phyloP scores from a whole-genome alignment of 1,139 yeast genomes.

The Yamadazyma kanchanaburiensis region DNA sequence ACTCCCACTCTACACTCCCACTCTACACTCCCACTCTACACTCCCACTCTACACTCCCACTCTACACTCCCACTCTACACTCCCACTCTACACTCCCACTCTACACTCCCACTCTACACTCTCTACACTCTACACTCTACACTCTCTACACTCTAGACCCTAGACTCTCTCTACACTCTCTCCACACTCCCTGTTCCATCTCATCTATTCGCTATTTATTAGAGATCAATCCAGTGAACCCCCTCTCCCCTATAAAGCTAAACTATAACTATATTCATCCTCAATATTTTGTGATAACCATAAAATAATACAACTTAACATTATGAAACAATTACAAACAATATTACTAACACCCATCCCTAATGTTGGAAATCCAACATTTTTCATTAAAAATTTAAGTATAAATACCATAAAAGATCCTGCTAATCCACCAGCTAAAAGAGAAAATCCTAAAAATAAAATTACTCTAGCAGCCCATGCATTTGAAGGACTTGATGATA shows the following conservation, averaged over 20 bases:
- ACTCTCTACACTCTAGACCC: too few relatives aligned
- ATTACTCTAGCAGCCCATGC: conserved; percentile 95
- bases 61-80: too few relatives aligned
- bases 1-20: too few relatives aligned
- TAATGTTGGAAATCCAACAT: conserved; percentile 78
- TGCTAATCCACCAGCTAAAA: conserved; percentile 91
- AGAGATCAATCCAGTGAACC: neutral
- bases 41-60: too few relatives aligned
- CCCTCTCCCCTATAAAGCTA: conserved; percentile 61
- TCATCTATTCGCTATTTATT: neutral
- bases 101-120: too few relatives aligned
- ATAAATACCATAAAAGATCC: conserved; percentile 88
- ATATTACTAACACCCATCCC: conserved; percentile 95
- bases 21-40: too few relatives aligned
- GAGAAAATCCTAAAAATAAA: conserved; percentile 85
- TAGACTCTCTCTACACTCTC: conserved; percentile 1
- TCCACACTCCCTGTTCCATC: neutral
- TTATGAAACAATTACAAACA: conserved; percentile 71
- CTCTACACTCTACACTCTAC: too few relatives aligned
- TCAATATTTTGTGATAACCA: conserved; percentile 96
- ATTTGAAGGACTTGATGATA: conserved; percentile 49
- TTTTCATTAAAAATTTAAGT: conserved; percentile 76
- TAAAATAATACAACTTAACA: conserved; percentile 81
- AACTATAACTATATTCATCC: conserved; percentile 90
- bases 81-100: too few relatives aligned